Percentiles rank a stretch among this genome's conserved stretches.
These are phyloP conservation scores for Lactifluus piperatus DNA, from an alignment of 768 basidiomycete genomes.

Conservation along the genomic window DNA sequence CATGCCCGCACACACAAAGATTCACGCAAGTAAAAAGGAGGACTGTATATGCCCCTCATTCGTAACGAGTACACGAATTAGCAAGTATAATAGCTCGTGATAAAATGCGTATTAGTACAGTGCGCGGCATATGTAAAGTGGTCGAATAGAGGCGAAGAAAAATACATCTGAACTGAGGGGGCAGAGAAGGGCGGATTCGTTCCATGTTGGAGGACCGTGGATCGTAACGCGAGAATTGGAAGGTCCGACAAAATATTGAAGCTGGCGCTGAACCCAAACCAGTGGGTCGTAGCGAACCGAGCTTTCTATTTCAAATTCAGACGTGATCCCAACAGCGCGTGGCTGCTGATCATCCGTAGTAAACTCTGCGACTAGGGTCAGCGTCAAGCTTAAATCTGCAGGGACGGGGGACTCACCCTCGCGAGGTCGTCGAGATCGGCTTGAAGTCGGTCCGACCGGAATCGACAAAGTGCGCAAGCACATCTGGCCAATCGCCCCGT, in stretches of 20 bases:
- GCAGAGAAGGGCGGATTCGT: neutral
- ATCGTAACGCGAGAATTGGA: neutral
- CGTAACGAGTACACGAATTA: slow-evolving; percentile 11
- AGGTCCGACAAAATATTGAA: slow-evolving; percentile 5
- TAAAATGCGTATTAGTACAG: slow-evolving; percentile 18
- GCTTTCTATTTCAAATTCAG: slow-evolving; percentile 11
- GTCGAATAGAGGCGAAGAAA: neutral
- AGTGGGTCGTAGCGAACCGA: neutral
- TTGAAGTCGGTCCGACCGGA: slow-evolving; percentile 68
- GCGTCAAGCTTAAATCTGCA: neutral
- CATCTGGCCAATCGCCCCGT: slow-evolving; percentile 63
- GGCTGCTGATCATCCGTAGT: slow-evolving; percentile 17
- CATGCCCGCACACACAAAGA: too few relatives aligned
- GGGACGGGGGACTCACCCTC: slow-evolving; percentile 47
- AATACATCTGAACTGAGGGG: neutral
- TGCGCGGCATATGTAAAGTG: slow-evolving; percentile 10
- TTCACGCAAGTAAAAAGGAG: neutral
- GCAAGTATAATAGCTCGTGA: slow-evolving; percentile 15
- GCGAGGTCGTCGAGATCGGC: slow-evolving; percentile 69
- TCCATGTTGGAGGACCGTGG: neutral
- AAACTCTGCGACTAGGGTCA: slow-evolving; percentile 12
- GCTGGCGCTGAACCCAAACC: slow-evolving; percentile 8
- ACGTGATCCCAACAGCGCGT: slow-evolving; percentile 7
- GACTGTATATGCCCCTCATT: slow-evolving; percentile 1
- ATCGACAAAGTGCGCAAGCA: slow-evolving; percentile 64